Percentiles rank a stretch among this genome's conserved stretches.
phyloP scores from a whole-genome alignment of 192 early-diverging fungal genomes.

The Umbelopsis sp. region DNA sequence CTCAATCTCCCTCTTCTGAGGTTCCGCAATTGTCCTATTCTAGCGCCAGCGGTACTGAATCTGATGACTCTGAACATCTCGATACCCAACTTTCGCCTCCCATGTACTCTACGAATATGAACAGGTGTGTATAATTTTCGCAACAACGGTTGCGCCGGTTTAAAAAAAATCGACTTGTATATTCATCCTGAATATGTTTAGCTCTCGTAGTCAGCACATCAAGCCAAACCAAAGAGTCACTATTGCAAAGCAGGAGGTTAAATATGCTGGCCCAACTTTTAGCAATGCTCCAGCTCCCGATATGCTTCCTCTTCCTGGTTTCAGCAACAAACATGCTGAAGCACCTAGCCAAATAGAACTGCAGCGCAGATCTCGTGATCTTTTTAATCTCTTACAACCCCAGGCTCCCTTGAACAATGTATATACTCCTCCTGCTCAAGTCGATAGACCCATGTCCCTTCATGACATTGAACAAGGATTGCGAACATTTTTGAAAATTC shows the following conservation, averaged over 20 bases:
- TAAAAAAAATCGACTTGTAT: background rate
- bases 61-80: conserved; percentile 20
- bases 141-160: background rate
- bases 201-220: background rate
- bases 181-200: background rate
- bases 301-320: conserved; percentile 10
- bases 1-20: background rate
- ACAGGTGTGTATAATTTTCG: conserved; percentile 2
- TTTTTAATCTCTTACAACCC: conserved; percentile 10
- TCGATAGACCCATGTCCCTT: background rate
- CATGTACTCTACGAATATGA: background rate
- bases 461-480: conserved; percentile 14
- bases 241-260: background rate
- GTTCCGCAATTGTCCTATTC: background rate
- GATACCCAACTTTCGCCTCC: conserved; percentile 8
- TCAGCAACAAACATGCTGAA: background rate
- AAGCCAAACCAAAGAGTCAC: conserved; percentile 1
- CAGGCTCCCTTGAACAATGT: conserved; percentile 11
- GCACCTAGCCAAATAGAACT: background rate
- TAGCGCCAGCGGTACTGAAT: conserved; percentile 4
- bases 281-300: conserved; percentile 8
- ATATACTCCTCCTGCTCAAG: background rate
- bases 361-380: conserved; percentile 10
- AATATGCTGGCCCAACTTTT: conserved; percentile 19
- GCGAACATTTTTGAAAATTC: conserved; percentile 10